Evolutionary conservation across 2,329 filamentous ascomycete genomes (phyloP).

Genomic region (Aspergillus fischeri): DNA sequence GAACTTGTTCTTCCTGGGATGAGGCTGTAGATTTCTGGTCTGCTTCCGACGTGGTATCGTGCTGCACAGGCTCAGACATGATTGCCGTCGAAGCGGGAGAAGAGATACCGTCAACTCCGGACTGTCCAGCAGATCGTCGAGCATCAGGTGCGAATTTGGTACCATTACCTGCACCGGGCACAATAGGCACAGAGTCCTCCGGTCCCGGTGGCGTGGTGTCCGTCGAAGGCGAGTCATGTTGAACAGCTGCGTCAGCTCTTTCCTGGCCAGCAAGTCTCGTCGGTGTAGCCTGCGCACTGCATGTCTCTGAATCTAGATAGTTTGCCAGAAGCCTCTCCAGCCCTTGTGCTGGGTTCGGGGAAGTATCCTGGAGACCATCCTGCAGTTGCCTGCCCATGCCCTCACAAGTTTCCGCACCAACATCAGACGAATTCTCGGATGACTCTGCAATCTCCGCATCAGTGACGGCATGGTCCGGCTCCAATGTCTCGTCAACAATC

Average conservation of each 20-base stretch:
- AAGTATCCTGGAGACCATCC: conserved; percentile 9
- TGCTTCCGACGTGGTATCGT: conserved; percentile 21
- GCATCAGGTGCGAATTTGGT: conserved; percentile 15
- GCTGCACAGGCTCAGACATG: conserved; percentile 15
- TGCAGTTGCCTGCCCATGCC: conserved; percentile 19
- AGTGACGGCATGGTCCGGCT: conserved; percentile 16
- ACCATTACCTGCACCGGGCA: neutral
- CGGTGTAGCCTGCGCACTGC: conserved; percentile 16
- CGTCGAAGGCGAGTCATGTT: conserved; percentile 16
- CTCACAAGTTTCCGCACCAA: conserved; percentile 12
- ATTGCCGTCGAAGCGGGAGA: conserved; percentile 14
- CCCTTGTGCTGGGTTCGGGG: conserved; percentile 12
- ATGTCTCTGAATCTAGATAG: conserved; percentile 3
- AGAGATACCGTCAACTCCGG: conserved; percentile 11
- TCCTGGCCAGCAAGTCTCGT: conserved; percentile 4
- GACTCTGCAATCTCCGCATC: conserved; percentile 12
- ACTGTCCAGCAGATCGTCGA: conserved; percentile 16
- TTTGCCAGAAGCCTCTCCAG: conserved; percentile 13
- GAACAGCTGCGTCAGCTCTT: conserved; percentile 14
- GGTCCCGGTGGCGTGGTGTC: conserved; percentile 1
- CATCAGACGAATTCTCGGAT: conserved; percentile 10
- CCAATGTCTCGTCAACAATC: conserved; percentile 54
- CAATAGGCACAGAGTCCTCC: neutral
- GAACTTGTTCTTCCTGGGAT: conserved; percentile 30
- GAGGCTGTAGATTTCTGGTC: conserved; percentile 17